Base-by-base conservation (phyloP, 164 flowering plant genomes). In the Umbilicus rupestris region DNA sequence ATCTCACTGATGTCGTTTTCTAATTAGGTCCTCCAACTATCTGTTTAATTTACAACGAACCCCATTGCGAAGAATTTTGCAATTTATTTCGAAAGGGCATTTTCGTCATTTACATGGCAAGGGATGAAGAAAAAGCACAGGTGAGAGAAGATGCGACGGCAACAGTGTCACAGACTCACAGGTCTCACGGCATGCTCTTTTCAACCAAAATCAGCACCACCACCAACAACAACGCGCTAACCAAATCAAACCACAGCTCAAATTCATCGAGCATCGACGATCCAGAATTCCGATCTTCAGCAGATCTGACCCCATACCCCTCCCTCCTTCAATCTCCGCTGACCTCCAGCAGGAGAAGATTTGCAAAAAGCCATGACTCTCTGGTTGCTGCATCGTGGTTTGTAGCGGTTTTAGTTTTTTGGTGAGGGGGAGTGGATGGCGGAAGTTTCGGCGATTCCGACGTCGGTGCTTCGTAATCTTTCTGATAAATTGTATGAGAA, bases 401-500 rank as follows among this genome's bases (percentile, higher is more conserved):
- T 26, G 1, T 55, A 55, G 60, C 60, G 60, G 33, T 6, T 7
- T 50, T 50, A 0, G n/a, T 49, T 49, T 49, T 49, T 49, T n/a
- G 57, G 26, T 33, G 26, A 12, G 31, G 29, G n/a, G 31, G 24
- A 28, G 5, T 26, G 58, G 41, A 87, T 85, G 89, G 96, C 82
- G 29, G 92, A 93, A 57, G 85, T 77, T 6, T 84, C 90, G 33
- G 72, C 79, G 28, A 79, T 93, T 75, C 90, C 97, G 1, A 74
- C 95, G 0, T 39, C 82, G 4, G 96, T 94, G 30, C 80, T 87
- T 39, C 86, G 98, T 10, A 91, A 86, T 69, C 86, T 94, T 31
- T 77, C 95, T 16, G 98, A 94, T 65, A 94, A 91, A 83, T 87
- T 94, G 0, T 94, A 94, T 68, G 98, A 94, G 83, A 94, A 89